These are phyloP conservation scores for Xerocomus brunneocitrinus DNA, from an alignment of 768 basidiomycete species.

Conservation along the genomic window DNA sequence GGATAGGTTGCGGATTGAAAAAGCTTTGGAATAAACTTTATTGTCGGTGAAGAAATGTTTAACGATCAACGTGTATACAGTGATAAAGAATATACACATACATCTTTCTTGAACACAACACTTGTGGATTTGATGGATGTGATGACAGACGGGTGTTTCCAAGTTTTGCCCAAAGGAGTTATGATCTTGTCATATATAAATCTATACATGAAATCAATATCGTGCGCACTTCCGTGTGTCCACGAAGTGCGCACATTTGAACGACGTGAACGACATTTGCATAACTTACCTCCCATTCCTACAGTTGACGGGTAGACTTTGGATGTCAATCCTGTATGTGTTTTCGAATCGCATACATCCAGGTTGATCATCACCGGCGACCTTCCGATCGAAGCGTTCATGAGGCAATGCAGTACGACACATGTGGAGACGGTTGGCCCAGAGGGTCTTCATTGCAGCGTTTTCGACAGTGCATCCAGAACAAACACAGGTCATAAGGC, in stretches of 20 bases:
- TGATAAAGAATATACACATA: neutral
- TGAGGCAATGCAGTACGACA: neutral
- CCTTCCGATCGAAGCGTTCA: neutral
- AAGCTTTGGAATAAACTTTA: no score
- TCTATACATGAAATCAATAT: neutral
- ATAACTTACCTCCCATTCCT: neutral
- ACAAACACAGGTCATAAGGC: neutral
- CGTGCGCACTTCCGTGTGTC: no score
- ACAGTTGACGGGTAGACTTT: neutral
- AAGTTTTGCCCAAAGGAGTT: neutral
- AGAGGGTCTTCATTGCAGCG: no score
- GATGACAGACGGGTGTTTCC: neutral
- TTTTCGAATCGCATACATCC: neutral
- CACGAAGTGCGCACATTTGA: no score
- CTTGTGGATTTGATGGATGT: neutral
- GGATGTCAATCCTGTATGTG: neutral
- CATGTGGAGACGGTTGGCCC: neutral
- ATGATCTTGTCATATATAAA: neutral
- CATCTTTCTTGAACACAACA: neutral
- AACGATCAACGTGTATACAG: no score
- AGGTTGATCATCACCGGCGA: neutral
- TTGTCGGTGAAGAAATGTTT: no score
- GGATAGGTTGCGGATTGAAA: no score
- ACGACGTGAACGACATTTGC: neutral
- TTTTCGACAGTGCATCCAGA: neutral